Conservation (phyloP, 345 rosid genomes). For the Eucalyptus erythrocorys region DNA sequence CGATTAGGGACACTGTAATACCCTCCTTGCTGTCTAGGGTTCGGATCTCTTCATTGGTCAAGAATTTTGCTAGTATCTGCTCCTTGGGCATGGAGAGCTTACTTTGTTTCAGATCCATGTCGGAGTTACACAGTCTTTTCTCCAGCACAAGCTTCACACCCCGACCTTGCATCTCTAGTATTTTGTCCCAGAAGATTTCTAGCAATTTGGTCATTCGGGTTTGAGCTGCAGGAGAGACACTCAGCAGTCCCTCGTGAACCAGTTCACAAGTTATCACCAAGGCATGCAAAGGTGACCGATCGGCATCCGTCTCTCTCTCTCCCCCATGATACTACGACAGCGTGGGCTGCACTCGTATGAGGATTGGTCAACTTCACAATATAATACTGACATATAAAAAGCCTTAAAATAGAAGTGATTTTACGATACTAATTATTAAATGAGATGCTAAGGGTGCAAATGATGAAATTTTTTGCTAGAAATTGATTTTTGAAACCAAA, state of each 20-base stretch:
- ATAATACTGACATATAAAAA: neutral
- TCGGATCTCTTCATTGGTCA: neutral
- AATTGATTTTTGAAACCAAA: too few relatives aligned
- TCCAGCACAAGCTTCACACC: accelerated
- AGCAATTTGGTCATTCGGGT: neutral
- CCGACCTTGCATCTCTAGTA: neutral
- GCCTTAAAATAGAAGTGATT: neutral
- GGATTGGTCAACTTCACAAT: neutral
- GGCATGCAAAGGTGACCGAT: neutral
- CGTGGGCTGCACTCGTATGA: neutral
- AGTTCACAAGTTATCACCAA: accelerated
- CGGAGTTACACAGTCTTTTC: neutral
- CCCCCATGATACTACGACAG: accelerated
- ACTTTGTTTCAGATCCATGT: accelerated
- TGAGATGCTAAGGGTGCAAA: neutral
- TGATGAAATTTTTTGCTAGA: too few relatives aligned
- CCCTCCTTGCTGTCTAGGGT: accelerated
- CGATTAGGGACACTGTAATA: neutral
- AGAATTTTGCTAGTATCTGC: accelerated
- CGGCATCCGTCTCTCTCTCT: neutral
- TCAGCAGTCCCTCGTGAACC: too few relatives aligned
- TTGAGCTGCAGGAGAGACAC: too few relatives aligned
- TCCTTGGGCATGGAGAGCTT: accelerated
- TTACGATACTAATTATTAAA: too few relatives aligned
- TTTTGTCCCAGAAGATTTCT: accelerated